A percentile compares a stretch with the other conserved stretches of the same genome.
Conservation (phyloP, 768 basidiomycete species). For the Rhodosporidiobolus sp. region DNA sequence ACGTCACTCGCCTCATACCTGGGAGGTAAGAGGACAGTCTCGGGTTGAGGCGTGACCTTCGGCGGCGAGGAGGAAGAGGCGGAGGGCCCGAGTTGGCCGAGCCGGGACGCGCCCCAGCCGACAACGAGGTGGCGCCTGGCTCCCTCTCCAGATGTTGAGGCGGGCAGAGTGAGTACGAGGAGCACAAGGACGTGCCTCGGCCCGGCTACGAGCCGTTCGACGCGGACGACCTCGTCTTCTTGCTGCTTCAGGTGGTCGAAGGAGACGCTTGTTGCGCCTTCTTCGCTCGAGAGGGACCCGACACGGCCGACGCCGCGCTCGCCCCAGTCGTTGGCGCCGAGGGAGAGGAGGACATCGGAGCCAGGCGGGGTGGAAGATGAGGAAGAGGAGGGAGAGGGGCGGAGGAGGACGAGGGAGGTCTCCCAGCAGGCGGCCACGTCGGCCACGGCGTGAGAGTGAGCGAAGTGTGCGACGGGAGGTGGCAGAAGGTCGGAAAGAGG, state of each 20-base stretch:
- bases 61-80: not conserved
- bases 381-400: not conserved
- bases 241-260: constrained; percentile 11
- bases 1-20: not conserved
- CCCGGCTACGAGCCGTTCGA: constrained; percentile 61
- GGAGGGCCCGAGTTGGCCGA: constrained; percentile 70
- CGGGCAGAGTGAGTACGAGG: no score
- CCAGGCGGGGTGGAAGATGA: not conserved
- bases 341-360: constrained; percentile 58
- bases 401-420: constrained; percentile 70
- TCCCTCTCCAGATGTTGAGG: not conserved
- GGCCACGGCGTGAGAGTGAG: constrained; percentile 38
- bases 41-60: not conserved
- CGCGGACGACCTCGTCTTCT: constrained; percentile 38
- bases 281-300: constrained; percentile 18
- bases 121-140: constrained; percentile 46
- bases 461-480: not conserved
- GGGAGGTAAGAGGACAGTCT: not conserved
- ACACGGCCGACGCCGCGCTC: constrained; percentile 62
- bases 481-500: not conserved
- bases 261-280: not conserved
- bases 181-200: constrained; percentile 66
- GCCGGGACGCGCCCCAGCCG: constrained; percentile 82
- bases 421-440: constrained; percentile 74
- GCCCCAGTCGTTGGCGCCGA: constrained; percentile 83